Conservation (phyloP, 78 protist species). For the Paulinella micropora region DNA sequence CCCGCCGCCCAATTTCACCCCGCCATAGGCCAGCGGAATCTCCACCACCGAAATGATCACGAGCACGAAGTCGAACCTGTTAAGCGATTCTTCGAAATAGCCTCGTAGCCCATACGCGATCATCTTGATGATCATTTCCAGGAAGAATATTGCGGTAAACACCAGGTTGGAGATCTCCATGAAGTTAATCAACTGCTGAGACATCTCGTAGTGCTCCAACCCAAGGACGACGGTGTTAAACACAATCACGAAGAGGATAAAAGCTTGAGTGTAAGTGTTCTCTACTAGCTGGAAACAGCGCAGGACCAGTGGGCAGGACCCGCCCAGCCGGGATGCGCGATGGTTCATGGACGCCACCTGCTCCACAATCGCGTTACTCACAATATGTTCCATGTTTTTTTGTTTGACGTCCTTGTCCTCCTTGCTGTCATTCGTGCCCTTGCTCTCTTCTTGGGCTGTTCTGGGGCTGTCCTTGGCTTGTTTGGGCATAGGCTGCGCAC, state of each 20-base stretch:
- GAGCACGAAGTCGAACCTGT: background rate
- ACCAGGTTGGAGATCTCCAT: background rate
- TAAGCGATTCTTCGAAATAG: background rate
- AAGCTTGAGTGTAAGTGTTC: background rate
- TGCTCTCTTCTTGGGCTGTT: no score
- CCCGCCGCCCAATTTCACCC: background rate
- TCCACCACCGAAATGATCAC: background rate
- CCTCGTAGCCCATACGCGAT: background rate
- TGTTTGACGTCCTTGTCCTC: no score
- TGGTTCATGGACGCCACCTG: no score
- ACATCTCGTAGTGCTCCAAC: background rate
- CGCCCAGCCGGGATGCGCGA: no score
- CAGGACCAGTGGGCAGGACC: no score
- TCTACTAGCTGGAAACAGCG: background rate
- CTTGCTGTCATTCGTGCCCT: no score
- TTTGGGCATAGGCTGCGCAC: no score
- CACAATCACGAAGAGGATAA: background rate
- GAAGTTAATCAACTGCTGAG: background rate
- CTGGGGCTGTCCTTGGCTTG: no score
- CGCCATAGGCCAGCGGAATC: background rate
- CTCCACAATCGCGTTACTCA: no score
- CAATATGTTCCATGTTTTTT: no score
- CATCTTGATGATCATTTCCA: conserved; percentile 8
- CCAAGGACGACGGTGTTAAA: background rate
- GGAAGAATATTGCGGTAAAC: conserved; percentile 1